Base-by-base conservation (phyloP, 768 basidiomycete genomes). In the Amanita jacksonii region DNA sequence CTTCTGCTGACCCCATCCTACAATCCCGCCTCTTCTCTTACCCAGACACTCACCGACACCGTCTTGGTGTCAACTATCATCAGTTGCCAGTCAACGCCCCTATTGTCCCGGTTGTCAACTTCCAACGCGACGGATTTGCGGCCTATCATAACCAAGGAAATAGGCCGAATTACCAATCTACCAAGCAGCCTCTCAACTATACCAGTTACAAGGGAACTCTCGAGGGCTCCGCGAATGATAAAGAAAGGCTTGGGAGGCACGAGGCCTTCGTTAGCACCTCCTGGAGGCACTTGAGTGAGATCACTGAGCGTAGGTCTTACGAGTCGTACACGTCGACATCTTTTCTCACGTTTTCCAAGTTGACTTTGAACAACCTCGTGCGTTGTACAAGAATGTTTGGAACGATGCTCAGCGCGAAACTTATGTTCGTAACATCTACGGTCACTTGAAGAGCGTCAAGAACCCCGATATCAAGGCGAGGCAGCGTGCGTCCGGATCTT, bases 21-120 rank as follows among this genome's bases (percentile, higher is more conserved):
- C 92, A 97, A 60, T 85, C 86, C 16, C 87, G 93, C 43, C 76
- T 96, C 38, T 97, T 96, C 79, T 88, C 89, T 3, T 98, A 98
- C 71, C 82, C 84, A 3, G 86, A 89, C 57, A 87, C 86, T 28
- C 85, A 88, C 59, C 83, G 85, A 46, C 80, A 88, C 66, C 83
- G 86, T 58, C 81, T 88, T 24, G 86, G 86, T 28, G 52, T 57
- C 43, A 89, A 89, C 68, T 85, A 88, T 66, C 73, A 81, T 55
- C 85, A 94, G 56, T 68, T 97, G 8, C 91, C 92, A 1, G 82
- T 92, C 58, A 97, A 97, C 61, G 72, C 78, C 4, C 84, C 90
- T 1, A 58, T 84, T 38, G 68, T 64, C 41, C 84, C 81, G 4
- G 68, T 87, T 43, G 73, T 77, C 49, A 92, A 94, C 76, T 94